Evolutionary conservation across 1,139 yeast genomes (phyloP), one percentile per base, ranked within the genome.

Genomic region (Debaryomyces fabryi): DNA sequence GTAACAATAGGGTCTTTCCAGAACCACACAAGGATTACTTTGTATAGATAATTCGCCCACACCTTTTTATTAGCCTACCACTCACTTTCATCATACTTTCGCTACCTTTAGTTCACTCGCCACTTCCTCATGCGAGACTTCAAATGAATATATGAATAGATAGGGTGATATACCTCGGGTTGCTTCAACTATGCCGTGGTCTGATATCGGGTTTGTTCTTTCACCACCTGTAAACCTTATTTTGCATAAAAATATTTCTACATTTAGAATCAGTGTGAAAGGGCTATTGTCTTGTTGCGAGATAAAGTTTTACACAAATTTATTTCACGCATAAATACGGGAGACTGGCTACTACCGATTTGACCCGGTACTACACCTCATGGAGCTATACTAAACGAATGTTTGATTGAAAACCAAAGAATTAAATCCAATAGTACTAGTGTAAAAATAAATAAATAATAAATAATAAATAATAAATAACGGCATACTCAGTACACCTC

Each of bases 401-500:
- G 35, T 32, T 16, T 32, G 20, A 30, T 30, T 30, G 7, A 32
- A 32, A 20, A 16, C 38, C 38, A 35, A 12, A 6, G 13, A 35
- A 35, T 12, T 35, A 35, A 20, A 18, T 20, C 23, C 12, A 32
- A 16, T 32, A 15, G 21, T 32, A 21, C 6, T 12, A 34, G 5
- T 21, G 25, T 8, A 35, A 21, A 23, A 37, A 23, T 23, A 24
- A 36, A 36, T 36, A 36, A 23, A 36, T 36, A n/a, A n/a, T 15
- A 18, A 34, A 34, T 18, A 34, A 21, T 24, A 25, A 37, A 37
- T 37, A 37, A 40, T 40, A 30, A 40, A 29, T 40, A 40, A 21
- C 32, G 27, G 43, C 29, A 30, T 40, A 29, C 43, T 20, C 42
- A 27, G 42, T 39, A 39, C 13, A 25, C 43, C 43, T 40, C 36